A percentile compares a stretch with the other conserved stretches of the same genome.
phyloP scores from a whole-genome alignment of 306 rosid genomes.

The Dicorynia guianensis region DNA sequence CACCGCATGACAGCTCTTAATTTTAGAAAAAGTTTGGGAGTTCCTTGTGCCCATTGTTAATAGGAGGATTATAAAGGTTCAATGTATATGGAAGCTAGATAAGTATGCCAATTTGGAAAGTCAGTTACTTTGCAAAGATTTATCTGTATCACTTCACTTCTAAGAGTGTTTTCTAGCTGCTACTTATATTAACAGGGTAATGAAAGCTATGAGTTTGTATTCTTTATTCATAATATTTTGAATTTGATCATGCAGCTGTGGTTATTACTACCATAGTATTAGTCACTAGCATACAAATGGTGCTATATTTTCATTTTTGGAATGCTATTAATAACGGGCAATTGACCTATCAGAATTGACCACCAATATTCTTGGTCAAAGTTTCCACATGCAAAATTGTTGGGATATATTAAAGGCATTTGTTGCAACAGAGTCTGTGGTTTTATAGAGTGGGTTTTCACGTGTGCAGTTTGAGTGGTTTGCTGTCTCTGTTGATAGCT shows the following conservation, averaged over 20 bases:
- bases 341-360: background rate
- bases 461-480: too few species aligned
- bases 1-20: background rate
- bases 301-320: background rate
- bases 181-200: slow-evolving; percentile 7
- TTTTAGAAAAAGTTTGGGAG: slow-evolving; percentile 27
- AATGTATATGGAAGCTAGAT: background rate
- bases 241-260: background rate
- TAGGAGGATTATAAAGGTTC: slow-evolving; percentile 18
- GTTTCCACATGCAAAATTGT: background rate
- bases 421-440: too few species aligned
- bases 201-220: slow-evolving; percentile 1
- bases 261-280: slow-evolving; percentile 3
- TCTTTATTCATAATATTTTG: background rate
- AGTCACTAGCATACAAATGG: slow-evolving; percentile 1
- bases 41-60: slow-evolving; percentile 2
- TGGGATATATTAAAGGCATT: slow-evolving; percentile 3
- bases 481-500: too few species aligned
- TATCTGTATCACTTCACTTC: slow-evolving; percentile 16
- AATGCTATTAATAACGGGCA: background rate
- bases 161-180: background rate
- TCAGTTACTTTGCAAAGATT: background rate
- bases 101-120: slow-evolving; percentile 10
- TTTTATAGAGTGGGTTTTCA: too few species aligned
- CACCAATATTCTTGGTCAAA: slow-evolving; percentile 8